Conservation (phyloP, 306 rosid genomes). For the Luffa aegyptiaca region DNA sequence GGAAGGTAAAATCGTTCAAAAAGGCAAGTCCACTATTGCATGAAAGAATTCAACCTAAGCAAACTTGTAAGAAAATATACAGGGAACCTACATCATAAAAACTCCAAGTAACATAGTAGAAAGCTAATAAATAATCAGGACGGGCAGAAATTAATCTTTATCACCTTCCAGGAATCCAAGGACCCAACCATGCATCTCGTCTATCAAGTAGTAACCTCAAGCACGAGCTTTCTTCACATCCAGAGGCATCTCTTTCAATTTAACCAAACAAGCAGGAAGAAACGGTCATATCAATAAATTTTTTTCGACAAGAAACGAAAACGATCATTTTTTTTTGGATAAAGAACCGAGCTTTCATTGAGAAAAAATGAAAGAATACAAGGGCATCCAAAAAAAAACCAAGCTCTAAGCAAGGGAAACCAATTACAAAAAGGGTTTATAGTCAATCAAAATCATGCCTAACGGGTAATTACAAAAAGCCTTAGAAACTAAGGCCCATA, state of each 20-base stretch:
- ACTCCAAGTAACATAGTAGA: background rate
- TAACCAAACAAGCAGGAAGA: slow-evolving; percentile 17
- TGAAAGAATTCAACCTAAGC: background rate
- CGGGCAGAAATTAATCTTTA: background rate
- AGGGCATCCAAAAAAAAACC: no score
- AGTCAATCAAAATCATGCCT: no score
- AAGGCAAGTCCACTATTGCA: background rate
- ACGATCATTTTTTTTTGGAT: no score
- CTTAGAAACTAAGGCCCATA: no score
- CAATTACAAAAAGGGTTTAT: no score
- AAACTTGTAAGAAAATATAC: background rate
- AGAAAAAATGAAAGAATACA: no score
- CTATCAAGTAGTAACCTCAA: slow-evolving; percentile 84
- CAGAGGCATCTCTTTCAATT: slow-evolving; percentile 58
- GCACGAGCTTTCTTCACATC: slow-evolving; percentile 91
- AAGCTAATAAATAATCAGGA: background rate
- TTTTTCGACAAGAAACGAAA: no score
- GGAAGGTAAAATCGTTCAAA: background rate
- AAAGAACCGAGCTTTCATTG: no score
- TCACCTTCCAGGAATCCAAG: slow-evolving; percentile 99
- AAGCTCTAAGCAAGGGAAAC: no score
- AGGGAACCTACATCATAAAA: background rate
- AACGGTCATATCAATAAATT: slow-evolving; percentile 19
- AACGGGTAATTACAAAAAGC: no score
- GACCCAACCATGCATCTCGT: slow-evolving; percentile 99